Conservation (phyloP, 2,329 filamentous ascomycete species). For the Dothistroma pini region DNA sequence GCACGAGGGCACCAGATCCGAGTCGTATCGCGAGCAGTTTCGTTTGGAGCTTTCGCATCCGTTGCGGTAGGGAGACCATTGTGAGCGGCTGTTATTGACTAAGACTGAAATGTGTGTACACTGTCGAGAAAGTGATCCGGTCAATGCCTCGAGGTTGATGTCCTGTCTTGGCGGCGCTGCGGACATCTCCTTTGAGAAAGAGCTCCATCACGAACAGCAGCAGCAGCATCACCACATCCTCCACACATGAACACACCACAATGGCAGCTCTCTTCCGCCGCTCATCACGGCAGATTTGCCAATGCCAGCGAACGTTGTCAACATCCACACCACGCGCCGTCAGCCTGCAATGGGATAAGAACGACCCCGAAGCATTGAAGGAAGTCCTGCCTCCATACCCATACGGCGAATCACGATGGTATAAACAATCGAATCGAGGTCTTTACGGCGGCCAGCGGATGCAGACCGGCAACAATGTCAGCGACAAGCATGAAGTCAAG, state of each 20-base stretch:
- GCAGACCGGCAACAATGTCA: conserved; percentile 75
- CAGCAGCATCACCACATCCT: background rate
- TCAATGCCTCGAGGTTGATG: conserved; percentile 3
- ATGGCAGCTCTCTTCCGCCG: conserved; percentile 30
- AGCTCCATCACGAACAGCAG: background rate
- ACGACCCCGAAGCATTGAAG: conserved; percentile 31
- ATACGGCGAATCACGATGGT: conserved; percentile 64
- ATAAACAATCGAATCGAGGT: conserved; percentile 71
- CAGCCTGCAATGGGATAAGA: conserved; percentile 31
- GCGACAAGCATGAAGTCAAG: conserved; percentile 64
- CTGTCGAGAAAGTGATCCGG: background rate
- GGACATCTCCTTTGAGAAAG: conserved; percentile 4
- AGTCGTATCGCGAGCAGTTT: conserved; percentile 72
- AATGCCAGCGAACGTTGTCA: conserved; percentile 31
- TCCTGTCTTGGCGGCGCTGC: conserved; percentile 2
- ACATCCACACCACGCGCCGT: conserved; percentile 26
- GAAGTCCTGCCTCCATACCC: conserved; percentile 57
- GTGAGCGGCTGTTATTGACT: conserved; percentile 15
- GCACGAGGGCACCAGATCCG: conserved; percentile 76
- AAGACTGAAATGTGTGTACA: background rate
- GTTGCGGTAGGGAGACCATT: conserved; percentile 60
- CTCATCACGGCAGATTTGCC: conserved; percentile 15
- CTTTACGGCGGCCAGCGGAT: conserved; percentile 60
- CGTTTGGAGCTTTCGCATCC: conserved; percentile 69
- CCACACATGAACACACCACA: background rate